These are phyloP conservation scores for Gracilaria domingensis DNA, from an alignment of 23 red algal species.

Conservation along the genomic window DNA sequence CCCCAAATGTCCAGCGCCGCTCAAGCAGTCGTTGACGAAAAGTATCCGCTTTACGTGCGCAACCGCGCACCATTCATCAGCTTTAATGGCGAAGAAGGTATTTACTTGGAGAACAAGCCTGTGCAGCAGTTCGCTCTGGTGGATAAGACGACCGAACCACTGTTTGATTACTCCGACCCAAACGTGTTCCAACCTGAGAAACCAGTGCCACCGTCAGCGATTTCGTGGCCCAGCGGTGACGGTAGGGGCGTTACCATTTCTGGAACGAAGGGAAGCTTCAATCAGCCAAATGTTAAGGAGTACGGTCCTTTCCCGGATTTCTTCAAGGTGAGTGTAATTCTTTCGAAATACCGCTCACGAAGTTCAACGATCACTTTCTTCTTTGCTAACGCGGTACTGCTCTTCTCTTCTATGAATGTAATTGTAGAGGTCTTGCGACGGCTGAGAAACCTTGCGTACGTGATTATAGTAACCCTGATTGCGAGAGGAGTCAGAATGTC, in stretches of 20 bases:
- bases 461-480: not conserved
- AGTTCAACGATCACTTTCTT: not conserved
- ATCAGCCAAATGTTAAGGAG: constrained; percentile 50
- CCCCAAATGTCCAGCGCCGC: constrained; percentile 27
- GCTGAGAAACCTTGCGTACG: not conserved
- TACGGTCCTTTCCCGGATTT: constrained; percentile 84
- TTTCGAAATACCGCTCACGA: not conserved
- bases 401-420: not conserved
- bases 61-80: constrained; percentile 60
- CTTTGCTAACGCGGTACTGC: not conserved
- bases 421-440: constrained; percentile 53
- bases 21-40: constrained; percentile 29
- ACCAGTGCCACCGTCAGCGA: constrained; percentile 44
- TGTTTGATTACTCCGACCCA: constrained; percentile 62
- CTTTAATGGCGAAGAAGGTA: constrained; percentile 68
- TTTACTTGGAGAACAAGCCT: constrained; percentile 55
- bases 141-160: constrained; percentile 46
- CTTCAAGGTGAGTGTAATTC: constrained; percentile 63
- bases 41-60: constrained; percentile 49
- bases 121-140: constrained; percentile 55
- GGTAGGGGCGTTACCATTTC: constrained; percentile 40
- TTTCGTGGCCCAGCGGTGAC: constrained; percentile 71
- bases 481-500: not conserved
- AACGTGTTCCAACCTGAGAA: constrained; percentile 53
- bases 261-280: constrained; percentile 66